Percentiles rank a stretch among this genome's conserved stretches.
Evolutionary conservation across 1,139 yeast genomes (phyloP).

Genomic region (Yamadazyma kanchanaburiensis): DNA sequence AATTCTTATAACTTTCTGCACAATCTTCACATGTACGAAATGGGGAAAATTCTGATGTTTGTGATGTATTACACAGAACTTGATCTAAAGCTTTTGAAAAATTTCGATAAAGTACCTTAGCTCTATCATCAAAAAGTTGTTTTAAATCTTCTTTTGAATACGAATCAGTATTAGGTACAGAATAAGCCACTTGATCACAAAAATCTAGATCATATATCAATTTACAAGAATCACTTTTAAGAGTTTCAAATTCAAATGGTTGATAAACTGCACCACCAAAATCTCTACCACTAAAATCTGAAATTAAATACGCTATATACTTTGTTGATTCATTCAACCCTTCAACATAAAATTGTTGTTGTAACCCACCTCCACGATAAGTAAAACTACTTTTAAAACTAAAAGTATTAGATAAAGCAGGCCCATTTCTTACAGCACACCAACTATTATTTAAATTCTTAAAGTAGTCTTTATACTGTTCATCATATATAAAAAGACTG

Average conservation of each 20-base stretch:
- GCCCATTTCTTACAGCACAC: constrained; percentile 66
- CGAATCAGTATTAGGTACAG: constrained; percentile 63
- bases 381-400: constrained; percentile 40
- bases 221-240: constrained; percentile 58
- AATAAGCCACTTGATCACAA: constrained; percentile 79
- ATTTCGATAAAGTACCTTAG: constrained; percentile 53
- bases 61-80: constrained; percentile 69
- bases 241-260: constrained; percentile 60
- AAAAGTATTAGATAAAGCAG: constrained; percentile 26
- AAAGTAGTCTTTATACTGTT: constrained; percentile 36
- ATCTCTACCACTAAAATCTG: constrained; percentile 39
- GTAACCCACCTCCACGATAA: constrained; percentile 44
- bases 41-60: constrained; percentile 73
- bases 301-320: constrained; percentile 65
- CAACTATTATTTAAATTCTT: constrained; percentile 53
- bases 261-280: constrained; percentile 68
- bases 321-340: constrained; percentile 60
- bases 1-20: constrained; percentile 65
- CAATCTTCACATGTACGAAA: constrained; percentile 73
- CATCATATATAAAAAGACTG: constrained; percentile 46
- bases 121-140: constrained; percentile 59
- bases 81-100: constrained; percentile 77
- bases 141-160: constrained; percentile 19
- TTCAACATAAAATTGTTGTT: constrained; percentile 58
- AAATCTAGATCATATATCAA: constrained; percentile 71